Conservation (phyloP, 2,329 filamentous ascomycete genomes). For the Pseudocercospora pini-densiflorae region DNA sequence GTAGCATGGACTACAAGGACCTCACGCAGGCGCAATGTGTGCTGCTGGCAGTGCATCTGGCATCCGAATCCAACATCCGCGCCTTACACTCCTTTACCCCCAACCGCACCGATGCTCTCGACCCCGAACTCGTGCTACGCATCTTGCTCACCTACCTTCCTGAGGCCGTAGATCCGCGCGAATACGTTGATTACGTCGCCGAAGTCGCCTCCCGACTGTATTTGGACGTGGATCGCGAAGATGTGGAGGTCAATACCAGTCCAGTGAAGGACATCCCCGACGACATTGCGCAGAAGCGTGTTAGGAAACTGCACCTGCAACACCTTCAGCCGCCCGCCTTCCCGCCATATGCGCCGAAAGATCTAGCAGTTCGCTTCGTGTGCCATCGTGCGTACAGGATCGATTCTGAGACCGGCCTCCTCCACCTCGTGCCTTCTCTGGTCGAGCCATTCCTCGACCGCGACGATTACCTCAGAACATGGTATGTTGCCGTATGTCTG, state of each 20-base stretch:
- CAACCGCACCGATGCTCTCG: conserved; percentile 61
- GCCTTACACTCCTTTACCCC: conserved; percentile 65
- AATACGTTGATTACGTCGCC: conserved; percentile 66
- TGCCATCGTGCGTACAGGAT: conserved; percentile 70
- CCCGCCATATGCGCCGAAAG: conserved; percentile 54
- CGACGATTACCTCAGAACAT: conserved; percentile 64
- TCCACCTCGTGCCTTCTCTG: conserved; percentile 69
- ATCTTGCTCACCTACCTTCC: conserved; percentile 79
- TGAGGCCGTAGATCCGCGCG: conserved; percentile 67
- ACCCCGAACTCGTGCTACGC: conserved; percentile 68
- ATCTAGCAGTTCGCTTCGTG: conserved; percentile 67
- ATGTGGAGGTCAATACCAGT: conserved; percentile 57
- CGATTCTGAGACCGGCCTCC: conserved; percentile 72
- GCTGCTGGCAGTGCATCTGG: conserved; percentile 73
- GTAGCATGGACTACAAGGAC: conserved; percentile 30
- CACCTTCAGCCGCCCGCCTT: conserved; percentile 59
- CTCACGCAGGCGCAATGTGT: conserved; percentile 71
- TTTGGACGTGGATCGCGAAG: conserved; percentile 45
- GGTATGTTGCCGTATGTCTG: conserved; percentile 71
- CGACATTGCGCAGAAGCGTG: conserved; percentile 66
- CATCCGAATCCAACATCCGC: conserved; percentile 63
- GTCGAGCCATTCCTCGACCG: conserved; percentile 70
- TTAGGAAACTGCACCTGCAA: conserved; percentile 66
- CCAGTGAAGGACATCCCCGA: conserved; percentile 64
- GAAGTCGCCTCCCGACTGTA: conserved; percentile 59